A percentile compares a stretch with the other conserved stretches of the same genome.
These are phyloP conservation scores for Xylariaceae sp. DNA, from an alignment of 2,329 filamentous ascomycete species.

Conservation along the genomic window DNA sequence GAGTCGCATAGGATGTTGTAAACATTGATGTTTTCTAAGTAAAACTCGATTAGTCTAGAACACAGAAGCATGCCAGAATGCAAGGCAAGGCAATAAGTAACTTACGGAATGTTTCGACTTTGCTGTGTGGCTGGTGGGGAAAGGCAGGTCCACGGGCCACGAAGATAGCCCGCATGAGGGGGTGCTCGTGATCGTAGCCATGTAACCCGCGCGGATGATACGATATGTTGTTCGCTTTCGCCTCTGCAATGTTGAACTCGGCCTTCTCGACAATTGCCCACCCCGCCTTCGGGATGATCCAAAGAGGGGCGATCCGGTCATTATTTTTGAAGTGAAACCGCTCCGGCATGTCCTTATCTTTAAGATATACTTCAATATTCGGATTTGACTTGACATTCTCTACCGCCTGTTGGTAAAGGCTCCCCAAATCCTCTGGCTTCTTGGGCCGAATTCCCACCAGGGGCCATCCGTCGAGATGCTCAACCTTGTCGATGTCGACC, in stretches of 20 bases:
- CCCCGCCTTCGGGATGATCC: constrained; percentile 87
- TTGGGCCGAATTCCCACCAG: constrained; percentile 83
- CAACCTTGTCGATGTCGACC: constrained; percentile 69
- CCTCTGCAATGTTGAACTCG: constrained; percentile 71
- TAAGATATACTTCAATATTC: constrained; percentile 81
- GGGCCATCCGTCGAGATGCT: constrained; percentile 90
- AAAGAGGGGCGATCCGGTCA: constrained; percentile 84
- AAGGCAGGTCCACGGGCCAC: constrained; percentile 89
- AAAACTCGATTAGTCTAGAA: constrained; percentile 29
- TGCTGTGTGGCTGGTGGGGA: constrained; percentile 75
- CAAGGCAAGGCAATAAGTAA: constrained; percentile 20
- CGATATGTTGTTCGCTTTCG: constrained; percentile 53
- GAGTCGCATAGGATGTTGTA: constrained; percentile 95
- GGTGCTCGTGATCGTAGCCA: constrained; percentile 91
- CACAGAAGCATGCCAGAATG: neutral
- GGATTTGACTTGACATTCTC: constrained; percentile 55
- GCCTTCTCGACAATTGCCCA: constrained; percentile 83
- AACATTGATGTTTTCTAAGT: constrained; percentile 80
- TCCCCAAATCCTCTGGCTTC: constrained; percentile 57
- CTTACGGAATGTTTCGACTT: constrained; percentile 77
- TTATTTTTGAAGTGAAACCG: constrained; percentile 89
- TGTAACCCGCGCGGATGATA: constrained; percentile 85
- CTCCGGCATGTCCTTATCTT: constrained; percentile 81
- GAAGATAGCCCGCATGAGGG: constrained; percentile 94
- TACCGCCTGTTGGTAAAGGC: constrained; percentile 58